A percentile compares a stretch with the other conserved stretches of the same genome.
Evolutionary conservation across 495 filamentous ascomycete genomes (phyloP).

Genomic region (Penicillium steckii): DNA sequence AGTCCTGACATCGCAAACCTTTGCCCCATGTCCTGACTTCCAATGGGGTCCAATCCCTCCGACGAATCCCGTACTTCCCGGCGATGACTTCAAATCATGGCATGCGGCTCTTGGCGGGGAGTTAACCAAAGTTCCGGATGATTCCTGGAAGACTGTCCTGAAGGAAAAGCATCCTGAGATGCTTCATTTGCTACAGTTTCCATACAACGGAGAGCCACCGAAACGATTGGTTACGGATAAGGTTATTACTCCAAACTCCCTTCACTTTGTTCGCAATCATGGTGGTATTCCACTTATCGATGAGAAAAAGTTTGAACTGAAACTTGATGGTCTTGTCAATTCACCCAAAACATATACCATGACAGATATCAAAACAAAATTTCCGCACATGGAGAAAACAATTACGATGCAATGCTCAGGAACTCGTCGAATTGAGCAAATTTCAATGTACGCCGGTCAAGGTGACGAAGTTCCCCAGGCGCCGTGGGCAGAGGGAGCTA

Average conservation of each 20-base stretch:
- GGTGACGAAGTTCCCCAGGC: conserved; percentile 69
- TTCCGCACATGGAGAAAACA: conserved; percentile 53
- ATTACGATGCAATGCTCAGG: conserved; percentile 67
- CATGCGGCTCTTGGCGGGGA: conserved; percentile 57
- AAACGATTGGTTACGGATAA: conserved; percentile 46
- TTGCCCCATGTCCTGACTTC: conserved; percentile 58
- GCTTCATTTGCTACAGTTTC: conserved; percentile 68
- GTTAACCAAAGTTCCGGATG: conserved; percentile 47
- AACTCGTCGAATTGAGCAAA: conserved; percentile 70
- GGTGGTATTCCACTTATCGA: conserved; percentile 64
- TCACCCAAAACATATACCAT: conserved; percentile 53
- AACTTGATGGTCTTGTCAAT: conserved; percentile 57
- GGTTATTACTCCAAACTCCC: conserved; percentile 55
- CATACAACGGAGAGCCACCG: conserved; percentile 68
- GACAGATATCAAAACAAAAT: conserved; percentile 51
- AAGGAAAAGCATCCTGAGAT: conserved; percentile 64
- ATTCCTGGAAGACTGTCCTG: conserved; percentile 57
- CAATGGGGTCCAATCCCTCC: conserved; percentile 56
- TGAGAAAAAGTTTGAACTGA: conserved; percentile 47
- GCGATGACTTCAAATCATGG: conserved; percentile 64
- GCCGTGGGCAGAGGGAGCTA: conserved; percentile 66
- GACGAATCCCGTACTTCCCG: conserved; percentile 64
- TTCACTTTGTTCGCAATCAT: conserved; percentile 68
- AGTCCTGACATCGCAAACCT: conserved; percentile 54
- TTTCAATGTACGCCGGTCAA: conserved; percentile 59